phyloP scores from a whole-genome alignment of 345 rosid genomes.

The Eucalyptus camaldulensis region DNA sequence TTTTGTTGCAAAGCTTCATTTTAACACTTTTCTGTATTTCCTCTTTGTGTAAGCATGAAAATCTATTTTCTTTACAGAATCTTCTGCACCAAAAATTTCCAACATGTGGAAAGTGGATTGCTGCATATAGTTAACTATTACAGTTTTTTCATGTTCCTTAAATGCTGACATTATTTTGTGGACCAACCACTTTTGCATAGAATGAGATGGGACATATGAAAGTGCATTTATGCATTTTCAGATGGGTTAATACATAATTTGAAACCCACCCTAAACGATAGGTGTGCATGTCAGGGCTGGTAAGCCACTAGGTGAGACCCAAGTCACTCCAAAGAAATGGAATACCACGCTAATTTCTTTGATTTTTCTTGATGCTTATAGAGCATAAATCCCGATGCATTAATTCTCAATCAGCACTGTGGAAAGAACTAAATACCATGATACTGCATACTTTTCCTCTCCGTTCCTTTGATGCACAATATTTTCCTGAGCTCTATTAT shows the following conservation, averaged over 20 bases:
- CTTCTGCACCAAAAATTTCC: not conserved
- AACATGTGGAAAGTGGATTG: not conserved
- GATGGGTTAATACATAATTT: not conserved
- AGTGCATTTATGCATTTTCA: not conserved
- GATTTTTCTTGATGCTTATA: not conserved
- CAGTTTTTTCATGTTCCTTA: not conserved
- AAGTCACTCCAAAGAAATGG: not conserved
- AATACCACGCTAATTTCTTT: not conserved
- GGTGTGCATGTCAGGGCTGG: not conserved
- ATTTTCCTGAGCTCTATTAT: not conserved
- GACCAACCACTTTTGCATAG: not conserved
- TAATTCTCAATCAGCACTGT: not conserved
- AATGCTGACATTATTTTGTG: not conserved
- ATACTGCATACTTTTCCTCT: not conserved
- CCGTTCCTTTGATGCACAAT: not conserved
- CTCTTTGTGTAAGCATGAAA: not conserved
- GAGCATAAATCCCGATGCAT: not conserved
- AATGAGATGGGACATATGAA: not conserved
- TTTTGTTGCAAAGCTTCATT: not conserved
- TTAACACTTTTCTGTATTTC: not conserved
- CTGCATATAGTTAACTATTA: not conserved
- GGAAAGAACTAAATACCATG: not conserved
- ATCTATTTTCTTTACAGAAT: not conserved
- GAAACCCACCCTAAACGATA: not conserved
- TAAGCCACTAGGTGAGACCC: not conserved